These are phyloP conservation scores for Talaromyces sp. DNA, from an alignment of 2,329 filamentous ascomycete genomes.

Conservation along the genomic window DNA sequence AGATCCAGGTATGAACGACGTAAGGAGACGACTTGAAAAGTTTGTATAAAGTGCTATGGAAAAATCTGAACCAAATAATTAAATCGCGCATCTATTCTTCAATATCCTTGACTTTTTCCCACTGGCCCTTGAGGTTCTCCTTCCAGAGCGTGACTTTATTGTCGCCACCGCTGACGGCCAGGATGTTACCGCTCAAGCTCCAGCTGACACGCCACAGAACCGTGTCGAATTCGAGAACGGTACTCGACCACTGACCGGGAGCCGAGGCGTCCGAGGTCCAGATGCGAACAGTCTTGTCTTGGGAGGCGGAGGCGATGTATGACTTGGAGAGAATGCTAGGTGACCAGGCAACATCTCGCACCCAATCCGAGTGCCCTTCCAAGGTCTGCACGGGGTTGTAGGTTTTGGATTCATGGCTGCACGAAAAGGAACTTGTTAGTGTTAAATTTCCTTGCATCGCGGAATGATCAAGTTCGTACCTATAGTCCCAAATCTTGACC, in stretches of 20 bases:
- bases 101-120: slow-evolving; percentile 96
- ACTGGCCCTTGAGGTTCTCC: slow-evolving; percentile 92
- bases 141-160: slow-evolving; percentile 99
- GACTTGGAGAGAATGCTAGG: slow-evolving; percentile 91
- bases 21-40: not conserved
- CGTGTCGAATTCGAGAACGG: slow-evolving; percentile 80
- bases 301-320: slow-evolving; percentile 91
- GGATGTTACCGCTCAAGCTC: slow-evolving; percentile 93
- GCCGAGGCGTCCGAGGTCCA: slow-evolving; percentile 75
- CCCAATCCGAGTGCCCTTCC: slow-evolving; percentile 87
- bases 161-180: slow-evolving; percentile 88
- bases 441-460: not conserved
- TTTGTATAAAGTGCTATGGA: not conserved
- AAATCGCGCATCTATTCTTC: slow-evolving; percentile 59
- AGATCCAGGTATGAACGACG: not conserved
- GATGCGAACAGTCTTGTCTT: slow-evolving; percentile 96
- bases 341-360: slow-evolving; percentile 94
- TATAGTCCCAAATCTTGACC: slow-evolving; percentile 89
- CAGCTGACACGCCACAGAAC: slow-evolving; percentile 96
- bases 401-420: slow-evolving; percentile 46
- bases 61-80: not conserved
- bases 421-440: not conserved
- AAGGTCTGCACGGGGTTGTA: slow-evolving; percentile 56
- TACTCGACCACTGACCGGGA: slow-evolving; percentile 73
- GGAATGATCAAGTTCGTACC: slow-evolving; percentile 32